These are phyloP conservation scores for Xylogone sp. DNA, from an alignment of 2,329 filamentous ascomycete genomes.

Conservation along the genomic window DNA sequence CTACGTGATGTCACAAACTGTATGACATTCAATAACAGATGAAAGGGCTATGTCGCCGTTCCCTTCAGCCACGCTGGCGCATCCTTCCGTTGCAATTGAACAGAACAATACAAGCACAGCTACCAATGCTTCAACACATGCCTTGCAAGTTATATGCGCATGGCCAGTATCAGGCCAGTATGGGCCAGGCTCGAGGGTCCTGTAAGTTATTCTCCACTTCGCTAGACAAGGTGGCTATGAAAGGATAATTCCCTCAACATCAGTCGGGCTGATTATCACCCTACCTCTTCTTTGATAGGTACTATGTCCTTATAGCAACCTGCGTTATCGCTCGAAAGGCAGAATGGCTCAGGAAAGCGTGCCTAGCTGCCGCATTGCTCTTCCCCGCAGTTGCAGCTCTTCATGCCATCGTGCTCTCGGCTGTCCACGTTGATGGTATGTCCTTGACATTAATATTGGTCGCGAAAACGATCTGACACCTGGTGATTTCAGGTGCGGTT, in stretches of 20 bases:
- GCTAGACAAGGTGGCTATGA: no score
- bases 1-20: no score
- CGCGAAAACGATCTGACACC: conserved; percentile 1
- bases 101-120: conserved; percentile 2
- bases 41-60: conserved; percentile 31
- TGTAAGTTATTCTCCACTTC: conserved; percentile 34
- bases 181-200: conserved; percentile 47
- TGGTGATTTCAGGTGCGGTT: conserved; percentile 45
- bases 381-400: conserved; percentile 61
- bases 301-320: conserved; percentile 60
- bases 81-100: conserved; percentile 16
- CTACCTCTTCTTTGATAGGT: conserved; percentile 33
- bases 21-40: no score
- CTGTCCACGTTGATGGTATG: conserved; percentile 55
- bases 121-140: conserved; percentile 16
- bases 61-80: conserved; percentile 24
- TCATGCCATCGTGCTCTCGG: conserved; percentile 58
- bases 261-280: no score
- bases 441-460: not conserved
- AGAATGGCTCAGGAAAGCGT: conserved; percentile 60
- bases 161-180: conserved; percentile 57
- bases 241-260: no score
- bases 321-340: conserved; percentile 59
- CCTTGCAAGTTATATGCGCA: conserved; percentile 47
- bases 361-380: conserved; percentile 58